Base-by-base conservation (phyloP, 2,329 filamentous ascomycete genomes). In the Pseudogymnoascus sp. region DNA sequence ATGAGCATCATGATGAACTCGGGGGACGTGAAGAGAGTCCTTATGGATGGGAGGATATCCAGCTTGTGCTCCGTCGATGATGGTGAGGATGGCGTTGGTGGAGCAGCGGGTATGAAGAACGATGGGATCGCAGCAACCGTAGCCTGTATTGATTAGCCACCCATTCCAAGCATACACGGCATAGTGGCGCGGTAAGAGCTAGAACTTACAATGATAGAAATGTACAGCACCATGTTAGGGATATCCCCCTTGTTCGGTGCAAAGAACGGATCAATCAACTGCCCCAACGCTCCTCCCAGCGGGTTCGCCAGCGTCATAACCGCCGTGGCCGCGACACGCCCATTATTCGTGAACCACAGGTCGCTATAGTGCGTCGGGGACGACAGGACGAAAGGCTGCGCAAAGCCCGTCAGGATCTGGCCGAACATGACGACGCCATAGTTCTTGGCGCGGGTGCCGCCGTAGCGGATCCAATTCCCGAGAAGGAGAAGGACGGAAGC, bases 381-480 rank as follows among this genome's bases (percentile, higher is more conserved):
- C 6, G 89, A 87, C 9, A 97, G 84, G 11, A 96, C 91, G 74
- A 97, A 97, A 0, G 95, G 93, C 73, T 99, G 95, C 0, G 91
- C 87, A 40, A 97, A 81, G 0, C 93, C 95, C 61, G 90, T 91
- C 65, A 99, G 75, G 73, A 97, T 88, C 77, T 97, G 93, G 4
- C 93, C 93, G 69, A 96, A 87, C 88, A 97, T 91, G 66, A 91
- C 88, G 50, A 89, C 81, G 44, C 87, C 87, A 71, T 90, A 96
- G 68, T 80, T 82, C 69, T 75, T 76, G 46, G 77, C 79, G 65
- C 70, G 79, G 65, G 78, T 87, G 63, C 91, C 91, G 1, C 83
- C 90, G 78, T 90, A 96, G 62, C 93, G 88, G 68, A 97, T 83
- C 93, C 95, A 97, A 77, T 96, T 97, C 0, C 95, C 95, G 1